These are phyloP conservation scores for Echites panduratus DNA, from an alignment of 257 asterid genomes.

Conservation along the genomic window DNA sequence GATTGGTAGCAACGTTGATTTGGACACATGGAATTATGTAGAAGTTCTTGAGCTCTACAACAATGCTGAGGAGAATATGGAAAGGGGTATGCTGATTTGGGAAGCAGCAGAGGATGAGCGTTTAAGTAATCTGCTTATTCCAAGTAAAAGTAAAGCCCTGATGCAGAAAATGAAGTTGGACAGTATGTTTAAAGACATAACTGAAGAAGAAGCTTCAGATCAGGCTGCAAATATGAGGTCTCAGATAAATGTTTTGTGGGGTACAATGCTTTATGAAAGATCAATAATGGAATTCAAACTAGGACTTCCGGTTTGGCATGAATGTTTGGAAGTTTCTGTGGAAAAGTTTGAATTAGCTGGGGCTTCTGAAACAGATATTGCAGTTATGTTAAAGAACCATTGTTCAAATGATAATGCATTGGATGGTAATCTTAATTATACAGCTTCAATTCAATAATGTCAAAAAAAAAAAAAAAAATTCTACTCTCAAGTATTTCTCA, in stretches of 20 bases:
- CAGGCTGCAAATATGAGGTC: slow-evolving; percentile 55
- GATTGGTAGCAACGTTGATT: slow-evolving; percentile 41
- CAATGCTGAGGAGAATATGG: slow-evolving; percentile 71
- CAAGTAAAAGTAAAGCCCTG: slow-evolving; percentile 26
- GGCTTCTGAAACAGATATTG: slow-evolving; percentile 75
- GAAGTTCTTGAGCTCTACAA: slow-evolving; percentile 66
- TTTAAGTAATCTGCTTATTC: slow-evolving; percentile 28
- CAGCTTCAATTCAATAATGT: neutral
- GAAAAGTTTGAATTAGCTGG: slow-evolving; percentile 90
- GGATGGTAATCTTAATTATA: slow-evolving; percentile 43
- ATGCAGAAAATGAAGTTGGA: slow-evolving; percentile 49
- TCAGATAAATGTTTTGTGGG: slow-evolving; percentile 75
- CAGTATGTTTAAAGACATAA: slow-evolving; percentile 32
- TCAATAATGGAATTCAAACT: slow-evolving; percentile 81
- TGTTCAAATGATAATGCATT: slow-evolving; percentile 50
- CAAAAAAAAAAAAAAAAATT: too few species aligned
- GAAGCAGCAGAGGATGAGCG: slow-evolving; percentile 50
- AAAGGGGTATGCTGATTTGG: slow-evolving; percentile 79
- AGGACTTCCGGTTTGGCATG: slow-evolving; percentile 75
- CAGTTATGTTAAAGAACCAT: slow-evolving; percentile 80
- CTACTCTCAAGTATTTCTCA: slow-evolving; percentile 13
- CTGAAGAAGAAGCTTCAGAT: slow-evolving; percentile 60
- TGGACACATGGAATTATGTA: slow-evolving; percentile 56
- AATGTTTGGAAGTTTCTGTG: slow-evolving; percentile 66
- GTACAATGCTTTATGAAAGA: slow-evolving; percentile 79